Evolutionary conservation across 2,329 filamentous ascomycete species (phyloP), one percentile per base, ranked within the genome.

Genomic region (Calycina marina): DNA sequence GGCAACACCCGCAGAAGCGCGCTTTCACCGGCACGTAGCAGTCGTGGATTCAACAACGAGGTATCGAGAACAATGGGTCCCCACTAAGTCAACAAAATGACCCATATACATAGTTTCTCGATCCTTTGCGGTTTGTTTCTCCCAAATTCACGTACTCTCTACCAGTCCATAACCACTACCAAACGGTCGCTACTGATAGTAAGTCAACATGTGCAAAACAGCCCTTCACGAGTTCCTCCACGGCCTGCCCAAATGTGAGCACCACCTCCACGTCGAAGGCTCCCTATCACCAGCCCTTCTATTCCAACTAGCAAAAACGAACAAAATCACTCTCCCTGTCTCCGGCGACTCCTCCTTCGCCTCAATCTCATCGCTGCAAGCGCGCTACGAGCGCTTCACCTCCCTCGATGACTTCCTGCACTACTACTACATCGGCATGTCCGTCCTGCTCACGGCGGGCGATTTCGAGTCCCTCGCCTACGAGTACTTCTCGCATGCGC

Each of bases 231-330:
- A 60, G 25, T 72, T 82, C 51, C 63, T 85, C 22, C 55, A 59
- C 31, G 64, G 65, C 18, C 66, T 86, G 17, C 80, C 80, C 41
- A 86, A 86, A 61, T 81, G 76, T 56, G 81, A 88, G 53, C 80
- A 85, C 50, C 81, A 86, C 56, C 68, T 86, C 33, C 81, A 88
- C 51, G 64, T 88, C 18, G 80, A 86, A 55, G 81, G 81, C 34
- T 76, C 77, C 9, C 64, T 88, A 22, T 72, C 74, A 25, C 77
- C 80, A 1, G 58, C 64, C 34, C 62, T 84, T 24, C 69, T 85
- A 40, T 86, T 85, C 59, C 49, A 61, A 17, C 69, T 88, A 4
- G 76, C 81, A 4, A 51, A 58, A 20, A 69, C 69, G 47, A 84
- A 88, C 62, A 60, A 60, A 34, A 68, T 85, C 44, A 24, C 59